Evolutionary conservation across 768 basidiomycete species (phyloP).

Genomic region (Mrakia blollopis): DNA sequence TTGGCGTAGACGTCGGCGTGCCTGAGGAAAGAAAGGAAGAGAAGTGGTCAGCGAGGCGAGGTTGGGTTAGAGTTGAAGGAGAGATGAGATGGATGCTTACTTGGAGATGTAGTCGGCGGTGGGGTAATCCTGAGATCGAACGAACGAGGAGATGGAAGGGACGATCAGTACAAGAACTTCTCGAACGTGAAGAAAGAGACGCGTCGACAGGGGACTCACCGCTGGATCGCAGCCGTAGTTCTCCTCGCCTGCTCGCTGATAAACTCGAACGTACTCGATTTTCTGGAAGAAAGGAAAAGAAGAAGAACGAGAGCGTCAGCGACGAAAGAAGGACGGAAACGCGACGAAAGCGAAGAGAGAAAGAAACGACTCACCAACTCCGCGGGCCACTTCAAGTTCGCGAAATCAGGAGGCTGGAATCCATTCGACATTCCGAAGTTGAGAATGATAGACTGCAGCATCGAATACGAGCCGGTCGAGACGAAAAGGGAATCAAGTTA

Average conservation of each 20-base stretch:
- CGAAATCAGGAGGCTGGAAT: slow-evolving; percentile 69
- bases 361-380: slow-evolving; percentile 48
- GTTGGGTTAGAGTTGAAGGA: not conserved
- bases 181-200: not conserved
- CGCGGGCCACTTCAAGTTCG: slow-evolving; percentile 68
- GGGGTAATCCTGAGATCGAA: slow-evolving; percentile 52
- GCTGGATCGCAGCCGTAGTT: slow-evolving; percentile 72
- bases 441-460: slow-evolving; percentile 67
- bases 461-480: slow-evolving; percentile 4
- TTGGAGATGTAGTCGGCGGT: slow-evolving; percentile 63
- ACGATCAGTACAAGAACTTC: not conserved
- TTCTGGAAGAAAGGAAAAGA: slow-evolving; percentile 44
- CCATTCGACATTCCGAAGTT: slow-evolving; percentile 71
- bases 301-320: not conserved
- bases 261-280: slow-evolving; percentile 70
- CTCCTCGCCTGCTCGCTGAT: slow-evolving; percentile 64
- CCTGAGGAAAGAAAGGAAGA: slow-evolving; percentile 34
- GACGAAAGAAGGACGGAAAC: not conserved
- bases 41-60: slow-evolving; percentile 27
- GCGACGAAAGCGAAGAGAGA: not conserved
- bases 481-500: slow-evolving; percentile 9
- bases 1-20: slow-evolving; percentile 64
- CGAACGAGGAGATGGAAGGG: not conserved
- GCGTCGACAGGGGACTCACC: not conserved
- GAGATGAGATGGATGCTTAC: slow-evolving; percentile 20